These are phyloP conservation scores for Vitis riparia DNA, from an alignment of 164 flowering plant species.

Conservation along the genomic window DNA sequence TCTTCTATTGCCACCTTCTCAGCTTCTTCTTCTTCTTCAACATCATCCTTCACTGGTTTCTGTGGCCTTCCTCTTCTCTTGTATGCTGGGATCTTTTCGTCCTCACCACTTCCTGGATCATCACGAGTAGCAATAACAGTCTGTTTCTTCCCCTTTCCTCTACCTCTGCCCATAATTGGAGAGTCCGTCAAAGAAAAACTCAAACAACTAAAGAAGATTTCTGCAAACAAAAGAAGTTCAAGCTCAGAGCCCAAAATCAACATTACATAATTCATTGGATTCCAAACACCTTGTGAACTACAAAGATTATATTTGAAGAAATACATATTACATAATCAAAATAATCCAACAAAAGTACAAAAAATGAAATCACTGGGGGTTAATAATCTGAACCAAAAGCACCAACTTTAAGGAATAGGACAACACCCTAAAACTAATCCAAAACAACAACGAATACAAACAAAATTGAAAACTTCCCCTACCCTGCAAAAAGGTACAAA, in stretches of 20 bases:
- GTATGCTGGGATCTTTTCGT: conserved; percentile 60
- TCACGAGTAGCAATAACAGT: conserved; percentile 44
- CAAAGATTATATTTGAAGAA: neutral
- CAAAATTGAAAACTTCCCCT: neutral
- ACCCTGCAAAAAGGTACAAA: neutral
- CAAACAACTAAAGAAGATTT: conserved; percentile 15
- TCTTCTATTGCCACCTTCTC: conserved; percentile 49
- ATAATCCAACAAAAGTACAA: neutral
- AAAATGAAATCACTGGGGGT: neutral
- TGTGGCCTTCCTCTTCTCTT: conserved; percentile 85
- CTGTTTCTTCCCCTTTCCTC: conserved; percentile 75
- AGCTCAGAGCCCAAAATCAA: conserved; percentile 7
- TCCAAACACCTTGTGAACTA: neutral
- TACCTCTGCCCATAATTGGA: conserved; percentile 70
- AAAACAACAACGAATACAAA: neutral
- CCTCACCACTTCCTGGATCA: conserved; percentile 73
- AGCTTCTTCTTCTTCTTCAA: conserved; percentile 52
- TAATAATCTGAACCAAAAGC: conserved; percentile 1
- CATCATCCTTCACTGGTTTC: conserved; percentile 61
- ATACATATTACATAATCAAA: neutral
- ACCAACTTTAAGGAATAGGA: neutral
- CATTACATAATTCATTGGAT: neutral
- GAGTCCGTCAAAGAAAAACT: conserved; percentile 11
- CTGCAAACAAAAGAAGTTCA: conserved; percentile 20
- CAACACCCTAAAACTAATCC: neutral